Base-by-base conservation (phyloP, 2,329 filamentous ascomycete genomes). In the Aureobasidium mangrovei region DNA sequence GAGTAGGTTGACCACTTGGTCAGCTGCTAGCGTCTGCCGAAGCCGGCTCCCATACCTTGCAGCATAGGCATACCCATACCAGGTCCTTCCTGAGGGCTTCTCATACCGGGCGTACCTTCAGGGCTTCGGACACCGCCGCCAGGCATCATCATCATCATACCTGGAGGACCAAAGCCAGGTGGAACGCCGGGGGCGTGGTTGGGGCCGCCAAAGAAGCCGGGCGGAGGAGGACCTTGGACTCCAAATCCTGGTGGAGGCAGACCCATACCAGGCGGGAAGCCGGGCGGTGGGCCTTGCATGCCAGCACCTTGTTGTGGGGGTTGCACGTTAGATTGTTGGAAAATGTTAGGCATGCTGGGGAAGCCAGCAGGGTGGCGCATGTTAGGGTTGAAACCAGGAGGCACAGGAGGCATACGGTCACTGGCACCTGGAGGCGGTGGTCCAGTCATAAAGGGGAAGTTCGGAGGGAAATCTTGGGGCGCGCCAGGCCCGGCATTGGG, bases 281-380 rank as follows among this genome's bases (percentile, higher is more conserved):
- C 55, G 5, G 49, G 55, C 4, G 44, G 49, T 29, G 28, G 48
- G 9, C 36, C 36, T 36, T 43, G 40, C 35, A 53, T 46, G 18
- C 35, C 26, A 26, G 31, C 52, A 46, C 33, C 45, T 44, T 41
- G 56, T 31, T 53, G 51, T 31, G 55, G 58, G 39, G 56, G 56
- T 35, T 57, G 60, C 33, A 56, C 58, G 45, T 56, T 58, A 38
- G 61, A 56, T n/a, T 60, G 55, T 51, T 58, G 61, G 61, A 67
- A 68, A 35, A 64, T 63, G 47, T 60, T 62, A 4, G 63, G 61
- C 31, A 64, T 60, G 42, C 58, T 61, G 42, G 60, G 59, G 47
- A 65, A 65, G 28, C 64, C 65, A 2, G 65, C 65, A 24, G 64
- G 65, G 42, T 66, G 64, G 7, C 64, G 63, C 58, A 66, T 62